Base-by-base conservation (phyloP, 208 protist genomes). In the Leishmania arabica region DNA sequence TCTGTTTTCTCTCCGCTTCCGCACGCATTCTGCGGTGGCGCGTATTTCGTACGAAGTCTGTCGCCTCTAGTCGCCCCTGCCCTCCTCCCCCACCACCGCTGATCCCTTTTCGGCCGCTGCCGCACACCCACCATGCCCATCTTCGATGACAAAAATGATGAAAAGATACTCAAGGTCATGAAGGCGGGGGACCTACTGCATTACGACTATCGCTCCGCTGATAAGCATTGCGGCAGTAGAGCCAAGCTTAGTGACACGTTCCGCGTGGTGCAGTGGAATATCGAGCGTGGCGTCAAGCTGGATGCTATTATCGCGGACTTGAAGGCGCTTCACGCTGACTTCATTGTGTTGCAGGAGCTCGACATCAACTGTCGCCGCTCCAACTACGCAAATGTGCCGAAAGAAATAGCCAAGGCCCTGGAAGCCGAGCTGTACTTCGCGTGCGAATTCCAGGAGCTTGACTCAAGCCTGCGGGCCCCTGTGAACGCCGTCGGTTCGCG, bases 391-490 rank as follows among this genome's bases (percentile, higher is more conserved):
- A 95, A 97, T 65, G 85, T 96, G n/a, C 81, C 88, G 4, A 77
- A 87, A n/a, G 84, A 83, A 51, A 72, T 97, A 13, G 91, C 93
- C 3, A 69, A 89, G 85, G 89, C 88, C 37, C 87, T 96, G 21
- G 42, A 85, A 21, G 84, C 88, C n/a, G 80, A 94, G 60, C 19
- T 90, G 3, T 85, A 90, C 85, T 97, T 97, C 79, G 86, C 90
- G n/a, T 93, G 87, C 74, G 92, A 97, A 64, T 96, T 97, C 64
- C 82, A 95, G 74, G 90, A 97, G 81, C 78, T 96, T 1, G 92
- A 95, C 70, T 51, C 69, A 15, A 49, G 58, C 1, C 70, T 77
- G 24, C 90, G 94, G 17, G 73, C 75, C 1, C 65, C 79, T 7
- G 40, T 86, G 42, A 86, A 94, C 77, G 82, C 85, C 7, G 90